Evolutionary conservation across 495 filamentous ascomycete species (phyloP), one percentile per base, ranked within the genome.

Genomic region (Diplogelasinospora grovesii): DNA sequence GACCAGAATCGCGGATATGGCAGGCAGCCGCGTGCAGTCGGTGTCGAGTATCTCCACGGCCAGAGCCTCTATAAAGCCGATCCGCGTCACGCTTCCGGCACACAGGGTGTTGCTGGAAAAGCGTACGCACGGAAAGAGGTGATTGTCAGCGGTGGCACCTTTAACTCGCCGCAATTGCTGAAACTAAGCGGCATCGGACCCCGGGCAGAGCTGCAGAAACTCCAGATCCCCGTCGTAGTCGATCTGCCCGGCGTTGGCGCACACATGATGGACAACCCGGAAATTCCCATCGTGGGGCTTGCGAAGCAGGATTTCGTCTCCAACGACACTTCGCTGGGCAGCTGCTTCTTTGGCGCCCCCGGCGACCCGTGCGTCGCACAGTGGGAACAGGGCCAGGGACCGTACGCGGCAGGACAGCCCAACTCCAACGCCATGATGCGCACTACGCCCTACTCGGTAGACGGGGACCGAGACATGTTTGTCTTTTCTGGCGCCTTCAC

Each of bases 21-120:
- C 18, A 56, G 39, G 20, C 62, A 57, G 14, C 74, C 77, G 1
- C 61, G 56, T 13, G 79, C 80, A 10, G 74, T 57, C 3, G 80
- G 80, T 26, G 68, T 85, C 25, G 70, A 79, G 34, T 83, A 71
- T 50, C 68, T 83, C 0, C 60, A 69, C 11, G 79, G 78, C n/a
- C 35, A 71, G 26, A 54, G 62, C 32, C 60, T 83, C 9, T 83
- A 82, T 63, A 54, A 64, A 13, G 78, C 79, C 3, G 71, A 73
- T 35, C 75, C 74, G 8, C 59, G 59, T 11, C 50, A 57, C 37
- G 36, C 48, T 10, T 8, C 20, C 2, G 15, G 36, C 36, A 39
- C 13, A 5, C 35, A 20, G 8, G 46, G 46, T 9, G 38, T 27
- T 22, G 14, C 21, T 8, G 34, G 39, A 23, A 34, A 21, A 4